Percentiles rank a stretch among this genome's conserved stretches.
Evolutionary conservation across 2,329 filamentous ascomycete species (phyloP).

Genomic region (Beauveria caledonica): DNA sequence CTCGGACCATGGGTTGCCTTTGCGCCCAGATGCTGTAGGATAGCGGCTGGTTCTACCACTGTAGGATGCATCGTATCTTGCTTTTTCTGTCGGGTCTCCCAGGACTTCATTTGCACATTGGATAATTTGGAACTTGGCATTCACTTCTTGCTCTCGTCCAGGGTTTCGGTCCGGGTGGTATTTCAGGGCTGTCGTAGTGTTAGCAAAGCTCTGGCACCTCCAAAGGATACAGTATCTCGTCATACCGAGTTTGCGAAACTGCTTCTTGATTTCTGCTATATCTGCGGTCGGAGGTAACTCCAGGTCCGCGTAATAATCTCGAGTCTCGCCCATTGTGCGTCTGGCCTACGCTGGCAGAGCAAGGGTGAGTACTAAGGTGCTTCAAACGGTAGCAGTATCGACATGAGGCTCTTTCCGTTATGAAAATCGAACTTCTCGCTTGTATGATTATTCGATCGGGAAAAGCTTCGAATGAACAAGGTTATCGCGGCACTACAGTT

Average conservation of each 20-base stretch:
- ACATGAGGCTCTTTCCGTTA: not conserved
- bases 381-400: not conserved
- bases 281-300: conserved; percentile 61
- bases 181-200: conserved; percentile 54
- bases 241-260: conserved; percentile 74
- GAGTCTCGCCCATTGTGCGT: conserved; percentile 33
- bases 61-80: conserved; percentile 45
- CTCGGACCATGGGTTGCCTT: conserved; percentile 49
- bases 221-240: not conserved
- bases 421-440: not conserved
- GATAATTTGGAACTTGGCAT: conserved; percentile 76
- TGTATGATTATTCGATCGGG: not conserved
- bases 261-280: conserved; percentile 71
- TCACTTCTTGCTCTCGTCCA: conserved; percentile 70
- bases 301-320: conserved; percentile 81
- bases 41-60: conserved; percentile 29
- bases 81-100: conserved; percentile 40
- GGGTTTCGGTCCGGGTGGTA: conserved; percentile 88
- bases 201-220: conserved; percentile 14
- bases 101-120: conserved; percentile 77
- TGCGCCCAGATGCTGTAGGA: conserved; percentile 44
- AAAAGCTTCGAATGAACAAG: not conserved
- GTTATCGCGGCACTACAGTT: not conserved
- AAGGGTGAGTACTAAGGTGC: not conserved
- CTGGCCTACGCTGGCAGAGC: not conserved